Base-by-base conservation (phyloP, 1,284 basidiomycete species). In the Pseudozyma tsukubaensis region DNA sequence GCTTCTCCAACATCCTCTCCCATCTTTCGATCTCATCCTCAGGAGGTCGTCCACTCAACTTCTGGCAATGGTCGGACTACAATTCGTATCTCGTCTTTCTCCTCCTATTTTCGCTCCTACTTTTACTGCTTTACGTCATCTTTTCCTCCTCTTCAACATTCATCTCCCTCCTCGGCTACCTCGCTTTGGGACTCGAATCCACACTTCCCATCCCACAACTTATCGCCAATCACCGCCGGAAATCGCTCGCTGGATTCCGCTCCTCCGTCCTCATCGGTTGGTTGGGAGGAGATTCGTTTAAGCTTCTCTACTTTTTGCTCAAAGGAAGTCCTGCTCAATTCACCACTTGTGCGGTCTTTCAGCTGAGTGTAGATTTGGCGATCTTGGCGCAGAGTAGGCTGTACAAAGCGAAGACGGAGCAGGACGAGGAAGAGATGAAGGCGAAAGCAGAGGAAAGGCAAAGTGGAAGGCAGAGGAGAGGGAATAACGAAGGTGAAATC, bases 41-140 rank as follows among this genome's bases (percentile, higher is more conserved):
- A 10, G 37, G 40, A 12, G 16, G n/a, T 1, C 29, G 93, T 40
- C 91, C 90, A 1, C 87, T 91, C 65, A 88, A 89, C 9, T 94
- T 94, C 84, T 94, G 92, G 92, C 91, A 94, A 79, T 94, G 92
- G 92, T 85, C 87, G 45, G 88, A 87, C 14, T 94, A 92, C 56
- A 60, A 64, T 24, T 72, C 91, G 77, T 91, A 94, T 81, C 86
- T 94, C 59, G 91, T 94, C 81, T 94, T 92, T 84, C 87, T 94
- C 51, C 90, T 90, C n/a, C 90, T 89, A 12, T 88, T 91, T 72
- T 90, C 92, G 21, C 74, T 71, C 39, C 62, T 58, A 43, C 69
- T 88, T 35, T 80, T 78, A 7, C 35, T 86, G 2, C 51, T 81
- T 34, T 81, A 79, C 60, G 87, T 94, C 42, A 90, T 93, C 57